Percentiles rank a stretch among this genome's conserved stretches.
phyloP scores from a whole-genome alignment of 2,329 filamentous ascomycete species.

The Phialophora macrospora region DNA sequence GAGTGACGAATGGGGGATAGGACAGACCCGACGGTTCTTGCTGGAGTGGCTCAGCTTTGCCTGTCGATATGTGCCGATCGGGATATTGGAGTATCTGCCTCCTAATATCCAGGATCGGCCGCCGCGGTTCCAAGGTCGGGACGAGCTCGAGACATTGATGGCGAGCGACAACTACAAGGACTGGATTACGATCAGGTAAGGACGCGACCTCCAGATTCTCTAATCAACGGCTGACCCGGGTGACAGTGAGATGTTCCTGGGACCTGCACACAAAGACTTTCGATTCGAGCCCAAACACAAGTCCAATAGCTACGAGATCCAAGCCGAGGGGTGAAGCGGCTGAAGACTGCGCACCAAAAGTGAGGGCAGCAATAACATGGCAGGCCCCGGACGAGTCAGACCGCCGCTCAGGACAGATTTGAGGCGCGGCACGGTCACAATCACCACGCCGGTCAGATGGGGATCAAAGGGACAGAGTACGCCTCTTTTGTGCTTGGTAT shows the following conservation, averaged over 20 bases:
- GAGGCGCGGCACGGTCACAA: not conserved
- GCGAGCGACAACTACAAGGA: constrained; percentile 91
- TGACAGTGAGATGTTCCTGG: constrained; percentile 92
- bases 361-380: not conserved
- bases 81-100: constrained; percentile 84
- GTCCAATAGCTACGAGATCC: constrained; percentile 85
- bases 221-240: not conserved
- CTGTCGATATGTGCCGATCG: constrained; percentile 87
- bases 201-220: constrained; percentile 31
- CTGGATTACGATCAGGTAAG: constrained; percentile 97
- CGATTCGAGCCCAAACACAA: constrained; percentile 98
- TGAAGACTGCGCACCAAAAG: not conserved
- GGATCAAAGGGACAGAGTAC: not conserved
- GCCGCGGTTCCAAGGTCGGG: constrained; percentile 78
- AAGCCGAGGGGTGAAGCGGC: constrained; percentile 66
- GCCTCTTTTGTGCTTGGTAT: not conserved
- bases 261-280: constrained; percentile 86
- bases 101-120: constrained; percentile 88
- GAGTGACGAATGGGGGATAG: constrained; percentile 90
- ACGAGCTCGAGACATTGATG: constrained; percentile 92
- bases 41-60: constrained; percentile 96
- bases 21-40: constrained; percentile 87
- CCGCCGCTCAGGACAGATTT: not conserved
- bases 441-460: not conserved
- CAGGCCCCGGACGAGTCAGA: not conserved